Evolutionary conservation across 306 rosid species (phyloP).

Genomic region (Myrica gale): DNA sequence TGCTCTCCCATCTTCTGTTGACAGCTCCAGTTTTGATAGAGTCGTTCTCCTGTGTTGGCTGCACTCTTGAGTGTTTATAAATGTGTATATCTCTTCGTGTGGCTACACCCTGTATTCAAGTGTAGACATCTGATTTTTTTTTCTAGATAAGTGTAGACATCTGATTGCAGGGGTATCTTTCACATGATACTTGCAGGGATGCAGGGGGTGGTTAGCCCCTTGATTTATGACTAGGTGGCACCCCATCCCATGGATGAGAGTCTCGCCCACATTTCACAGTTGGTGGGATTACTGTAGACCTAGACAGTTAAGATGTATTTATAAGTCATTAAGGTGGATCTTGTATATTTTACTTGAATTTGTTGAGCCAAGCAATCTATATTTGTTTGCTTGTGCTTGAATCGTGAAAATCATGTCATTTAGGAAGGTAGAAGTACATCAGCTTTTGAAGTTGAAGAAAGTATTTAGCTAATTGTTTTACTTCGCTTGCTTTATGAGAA

Average conservation of each 20-base stretch:
- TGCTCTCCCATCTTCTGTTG: background rate
- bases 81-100: background rate
- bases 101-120: background rate
- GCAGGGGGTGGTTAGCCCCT: background rate
- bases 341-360: background rate
- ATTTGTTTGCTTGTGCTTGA: background rate
- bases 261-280: no score
- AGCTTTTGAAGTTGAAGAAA: no score
- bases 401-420: background rate
- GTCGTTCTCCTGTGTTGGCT: background rate
- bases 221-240: background rate
- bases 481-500: background rate
- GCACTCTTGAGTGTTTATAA: background rate
- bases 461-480: no score
- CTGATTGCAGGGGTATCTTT: background rate
- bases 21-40: background rate
- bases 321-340: background rate
- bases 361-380: background rate
- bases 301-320: background rate
- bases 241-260: no score
- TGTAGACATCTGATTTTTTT: background rate
- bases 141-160: background rate
- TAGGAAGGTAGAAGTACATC: no score
- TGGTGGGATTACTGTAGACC: no score
- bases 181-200: background rate